A percentile compares a stretch with the other conserved stretches of the same genome.
These are phyloP conservation scores for Sclerotinia trifoliorum DNA, from an alignment of 2,329 filamentous ascomycete genomes.

Conservation along the genomic window DNA sequence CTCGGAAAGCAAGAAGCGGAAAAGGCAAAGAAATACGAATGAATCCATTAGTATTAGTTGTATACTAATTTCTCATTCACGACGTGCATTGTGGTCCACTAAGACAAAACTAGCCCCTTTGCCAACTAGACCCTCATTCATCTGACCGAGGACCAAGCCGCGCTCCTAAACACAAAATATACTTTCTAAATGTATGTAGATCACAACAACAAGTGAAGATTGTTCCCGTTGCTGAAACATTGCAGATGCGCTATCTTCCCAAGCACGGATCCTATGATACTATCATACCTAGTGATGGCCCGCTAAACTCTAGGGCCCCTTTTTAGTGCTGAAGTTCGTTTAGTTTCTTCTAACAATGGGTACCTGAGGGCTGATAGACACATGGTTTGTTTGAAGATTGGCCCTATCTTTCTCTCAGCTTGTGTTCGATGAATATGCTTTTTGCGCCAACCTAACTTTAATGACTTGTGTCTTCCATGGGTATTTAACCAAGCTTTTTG, in stretches of 20 bases:
- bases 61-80: not conserved
- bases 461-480: not conserved
- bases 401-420: not conserved
- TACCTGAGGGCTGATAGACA: not conserved
- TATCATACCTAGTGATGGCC: conserved; percentile 5
- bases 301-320: conserved; percentile 3
- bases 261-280: not conserved
- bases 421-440: not conserved
- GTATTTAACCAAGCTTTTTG: not conserved
- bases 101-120: not conserved
- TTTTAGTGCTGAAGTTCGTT: not conserved
- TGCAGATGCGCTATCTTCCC: not conserved
- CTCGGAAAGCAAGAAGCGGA: not conserved
- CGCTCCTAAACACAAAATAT: not conserved
- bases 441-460: not conserved
- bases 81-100: not conserved
- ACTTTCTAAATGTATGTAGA: not conserved
- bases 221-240: conserved; percentile 17
- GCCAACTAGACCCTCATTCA: not conserved
- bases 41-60: not conserved
- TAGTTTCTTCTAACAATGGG: not conserved
- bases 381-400: not conserved
- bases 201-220: not conserved
- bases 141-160: not conserved
- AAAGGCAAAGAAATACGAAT: not conserved